Evolutionary conservation across 192 early-diverging fungal genomes (phyloP).

Genomic region (Oehlia diaphana): DNA sequence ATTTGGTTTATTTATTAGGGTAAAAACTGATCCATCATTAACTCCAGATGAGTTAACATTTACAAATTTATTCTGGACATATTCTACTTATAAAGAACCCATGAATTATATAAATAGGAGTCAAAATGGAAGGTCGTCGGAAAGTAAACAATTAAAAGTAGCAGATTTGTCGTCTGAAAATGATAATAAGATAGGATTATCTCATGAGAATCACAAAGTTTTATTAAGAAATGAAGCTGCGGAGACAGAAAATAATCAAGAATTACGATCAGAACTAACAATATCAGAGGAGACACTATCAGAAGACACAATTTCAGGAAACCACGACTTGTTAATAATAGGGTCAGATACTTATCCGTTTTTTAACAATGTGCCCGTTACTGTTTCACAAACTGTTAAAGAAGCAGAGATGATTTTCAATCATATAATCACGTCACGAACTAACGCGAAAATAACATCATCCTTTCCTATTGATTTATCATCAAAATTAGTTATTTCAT

Average conservation of each 20-base stretch:
- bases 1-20: neutral
- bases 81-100: slow-evolving; percentile 53
- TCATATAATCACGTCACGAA: slow-evolving; percentile 27
- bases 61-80: slow-evolving; percentile 70
- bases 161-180: neutral
- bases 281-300: neutral
- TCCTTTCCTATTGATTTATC: slow-evolving; percentile 42
- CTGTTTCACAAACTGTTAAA: slow-evolving; percentile 8
- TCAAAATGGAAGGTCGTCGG: neutral
- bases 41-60: slow-evolving; percentile 61
- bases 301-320: neutral
- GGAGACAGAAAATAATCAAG: neutral
- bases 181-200: neutral
- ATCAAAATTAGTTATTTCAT: slow-evolving; percentile 59
- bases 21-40: slow-evolving; percentile 40
- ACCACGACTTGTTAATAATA: neutral
- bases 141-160: slow-evolving; percentile 24
- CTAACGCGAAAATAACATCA: neutral
- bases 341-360: slow-evolving; percentile 9
- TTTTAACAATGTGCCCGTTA: neutral
- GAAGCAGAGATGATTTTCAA: slow-evolving; percentile 41
- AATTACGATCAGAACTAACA: neutral
- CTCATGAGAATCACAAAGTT: neutral
- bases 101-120: neutral
- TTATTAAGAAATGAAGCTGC: neutral